Conservation (phyloP, 1,284 basidiomycete species). For the Ustilago xerochloae region DNA sequence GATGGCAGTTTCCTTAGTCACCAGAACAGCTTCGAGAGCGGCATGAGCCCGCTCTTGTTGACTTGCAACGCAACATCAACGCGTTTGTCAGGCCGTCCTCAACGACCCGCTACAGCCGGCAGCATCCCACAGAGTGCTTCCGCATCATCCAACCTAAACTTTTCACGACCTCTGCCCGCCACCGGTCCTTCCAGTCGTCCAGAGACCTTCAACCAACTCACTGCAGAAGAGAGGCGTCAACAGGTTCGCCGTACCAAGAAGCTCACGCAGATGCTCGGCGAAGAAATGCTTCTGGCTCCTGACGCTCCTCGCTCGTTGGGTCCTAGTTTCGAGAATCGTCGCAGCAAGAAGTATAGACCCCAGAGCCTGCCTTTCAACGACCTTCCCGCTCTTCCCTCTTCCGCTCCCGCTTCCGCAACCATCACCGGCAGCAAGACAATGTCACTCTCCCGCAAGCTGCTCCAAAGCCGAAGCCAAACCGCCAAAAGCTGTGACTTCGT, state of each 20-base stretch:
- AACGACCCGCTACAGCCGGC: constrained; percentile 15
- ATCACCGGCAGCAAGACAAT: constrained; percentile 18
- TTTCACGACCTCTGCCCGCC: background rate
- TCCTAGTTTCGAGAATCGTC: background rate
- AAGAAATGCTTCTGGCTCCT: constrained; percentile 43
- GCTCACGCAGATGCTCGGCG: constrained; percentile 53
- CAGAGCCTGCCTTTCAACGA: constrained; percentile 26
- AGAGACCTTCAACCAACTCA: constrained; percentile 40
- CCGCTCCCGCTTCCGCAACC: background rate
- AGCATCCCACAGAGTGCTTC: constrained; percentile 7
- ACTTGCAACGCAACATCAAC: background rate
- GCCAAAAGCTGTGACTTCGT: constrained; percentile 23
- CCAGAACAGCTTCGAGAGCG: constrained; percentile 44
- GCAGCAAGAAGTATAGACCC: constrained; percentile 12
- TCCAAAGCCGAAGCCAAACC: constrained; percentile 17
- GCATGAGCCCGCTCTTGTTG: constrained; percentile 32
- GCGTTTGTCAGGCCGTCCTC: background rate
- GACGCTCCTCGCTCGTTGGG: constrained; percentile 6
- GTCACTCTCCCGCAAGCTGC: constrained; percentile 19
- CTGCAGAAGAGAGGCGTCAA: constrained; percentile 40
- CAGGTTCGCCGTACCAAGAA: constrained; percentile 53
- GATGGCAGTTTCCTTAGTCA: constrained; percentile 34
- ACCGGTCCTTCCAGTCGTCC: constrained; percentile 9
- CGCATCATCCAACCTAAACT: background rate
- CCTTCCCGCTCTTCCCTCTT: background rate